Evolutionary conservation across 2,329 filamentous ascomycete species (phyloP), one percentile per base, ranked within the genome.

Genomic region (Shiraia sp.): DNA sequence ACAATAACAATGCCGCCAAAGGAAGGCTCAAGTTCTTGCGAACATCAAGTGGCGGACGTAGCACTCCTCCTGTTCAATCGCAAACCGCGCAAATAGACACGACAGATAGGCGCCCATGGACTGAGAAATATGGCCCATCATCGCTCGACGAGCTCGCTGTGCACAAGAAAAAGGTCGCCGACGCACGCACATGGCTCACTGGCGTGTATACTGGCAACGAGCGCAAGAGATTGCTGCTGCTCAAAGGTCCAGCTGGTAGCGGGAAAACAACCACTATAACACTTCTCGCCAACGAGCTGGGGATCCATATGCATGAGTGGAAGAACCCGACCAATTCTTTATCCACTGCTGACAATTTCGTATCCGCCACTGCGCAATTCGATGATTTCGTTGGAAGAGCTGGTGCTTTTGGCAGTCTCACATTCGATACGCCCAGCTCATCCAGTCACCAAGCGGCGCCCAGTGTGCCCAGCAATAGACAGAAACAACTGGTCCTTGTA

Each of bases 261-360:
- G 93, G 90, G 22, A 99, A 99, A 72, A 97, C 93, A 1, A 90
- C 90, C 0, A 95, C 92, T 0, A 63, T 97, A 37, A 80, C 81
- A 9, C 74, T 96, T 15, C 78, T 99, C 25, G 86, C 91, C 4
- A 82, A 82, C 49, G 82, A 87, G n/a, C 75, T 97, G 74, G 80
- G 79, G 2, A 85, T 87, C 45, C 82, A 91, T 49, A 73, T 97
- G 22, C 74, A 93, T 23, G 90, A 97, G 69, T 99, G 93, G 93
- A 87, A 83, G 63, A 96, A 95, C 63, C 90, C 92, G 1, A 77
- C 80, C 1, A 81, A 79, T 1, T 80, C 80, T 1, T 76, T 81
- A 22, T 80, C 78, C 1, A 75, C 79, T 2, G 71, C 79, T 7
- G 79, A 82, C 26, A 83, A 82, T 0, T 85, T 84, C 36, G 75